These are phyloP conservation scores for Neolentinus lepideus DNA, from an alignment of 1,284 basidiomycete species.

Conservation along the genomic window DNA sequence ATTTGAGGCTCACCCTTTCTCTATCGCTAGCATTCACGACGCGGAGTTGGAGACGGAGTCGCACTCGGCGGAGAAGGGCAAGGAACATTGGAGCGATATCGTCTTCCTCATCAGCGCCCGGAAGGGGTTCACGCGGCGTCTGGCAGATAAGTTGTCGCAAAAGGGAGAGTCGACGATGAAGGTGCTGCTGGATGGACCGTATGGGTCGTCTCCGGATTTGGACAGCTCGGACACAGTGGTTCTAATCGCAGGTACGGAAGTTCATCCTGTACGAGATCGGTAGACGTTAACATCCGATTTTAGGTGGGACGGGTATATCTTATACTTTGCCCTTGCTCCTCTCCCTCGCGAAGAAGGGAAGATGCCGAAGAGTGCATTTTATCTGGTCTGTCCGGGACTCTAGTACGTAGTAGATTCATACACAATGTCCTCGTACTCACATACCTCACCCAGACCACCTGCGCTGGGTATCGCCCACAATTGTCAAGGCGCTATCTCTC, in stretches of 20 bases:
- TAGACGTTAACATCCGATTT: not conserved
- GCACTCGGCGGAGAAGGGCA: not conserved
- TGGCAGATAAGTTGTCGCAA: conserved; percentile 10
- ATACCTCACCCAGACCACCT: not conserved
- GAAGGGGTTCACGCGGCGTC: conserved; percentile 31
- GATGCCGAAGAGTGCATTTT: not conserved
- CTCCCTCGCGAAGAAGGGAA: not conserved
- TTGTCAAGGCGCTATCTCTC: not conserved
- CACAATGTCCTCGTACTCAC: too few relatives aligned
- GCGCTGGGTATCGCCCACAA: not conserved
- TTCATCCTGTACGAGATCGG: not conserved
- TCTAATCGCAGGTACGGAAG: not conserved
- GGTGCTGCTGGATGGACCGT: conserved; percentile 36
- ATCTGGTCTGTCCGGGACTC: not conserved
- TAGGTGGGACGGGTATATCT: not conserved
- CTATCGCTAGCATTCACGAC: conserved; percentile 38
- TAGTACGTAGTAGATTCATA: not conserved
- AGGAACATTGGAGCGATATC: conserved; percentile 29
- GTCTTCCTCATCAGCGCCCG: conserved; percentile 44
- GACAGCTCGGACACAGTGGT: conserved; percentile 25
- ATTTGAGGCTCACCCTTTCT: conserved; percentile 49
- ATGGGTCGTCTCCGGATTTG: conserved; percentile 29
- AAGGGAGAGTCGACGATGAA: conserved; percentile 15
- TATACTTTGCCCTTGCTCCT: not conserved
- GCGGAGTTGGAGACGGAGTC: not conserved